A percentile compares a stretch with the other conserved stretches of the same genome.
Conservation (phyloP, 371 early-diverging fungal species). For the Circinella umbellata region DNA sequence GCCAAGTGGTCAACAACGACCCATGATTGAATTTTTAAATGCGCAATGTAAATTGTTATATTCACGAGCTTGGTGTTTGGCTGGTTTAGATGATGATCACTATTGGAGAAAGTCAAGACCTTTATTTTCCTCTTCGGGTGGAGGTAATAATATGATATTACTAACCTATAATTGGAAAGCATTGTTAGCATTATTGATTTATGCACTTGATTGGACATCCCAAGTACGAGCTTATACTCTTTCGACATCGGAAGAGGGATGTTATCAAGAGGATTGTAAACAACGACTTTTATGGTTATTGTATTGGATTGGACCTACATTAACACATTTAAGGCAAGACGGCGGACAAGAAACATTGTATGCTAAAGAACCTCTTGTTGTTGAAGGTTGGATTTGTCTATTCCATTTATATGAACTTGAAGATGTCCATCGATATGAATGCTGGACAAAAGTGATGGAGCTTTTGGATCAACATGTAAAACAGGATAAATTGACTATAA, state of each 20-base stretch:
- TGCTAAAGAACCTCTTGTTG: not conserved
- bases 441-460: not conserved
- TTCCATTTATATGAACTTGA: not conserved
- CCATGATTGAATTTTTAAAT: conserved; percentile 1
- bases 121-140: not conserved
- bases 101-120: not conserved
- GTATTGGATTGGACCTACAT: conserved; percentile 1
- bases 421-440: not conserved
- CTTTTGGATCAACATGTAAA: not conserved
- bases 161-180: not conserved
- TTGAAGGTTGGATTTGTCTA: not conserved
- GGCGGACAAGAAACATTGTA: not conserved
- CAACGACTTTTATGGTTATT: conserved; percentile 1
- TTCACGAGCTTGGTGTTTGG: not conserved
- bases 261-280: not conserved
- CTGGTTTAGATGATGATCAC: not conserved
- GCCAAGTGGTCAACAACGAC: not conserved
- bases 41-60: not conserved
- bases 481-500: not conserved
- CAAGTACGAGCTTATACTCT: not conserved
- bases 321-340: not conserved
- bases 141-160: too few species aligned
- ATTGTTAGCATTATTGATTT: not conserved
- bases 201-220: not conserved
- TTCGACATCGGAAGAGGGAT: not conserved